phyloP scores from a whole-genome alignment of 2,329 filamentous ascomycete species.

The Chaetomiaceae sp. region DNA sequence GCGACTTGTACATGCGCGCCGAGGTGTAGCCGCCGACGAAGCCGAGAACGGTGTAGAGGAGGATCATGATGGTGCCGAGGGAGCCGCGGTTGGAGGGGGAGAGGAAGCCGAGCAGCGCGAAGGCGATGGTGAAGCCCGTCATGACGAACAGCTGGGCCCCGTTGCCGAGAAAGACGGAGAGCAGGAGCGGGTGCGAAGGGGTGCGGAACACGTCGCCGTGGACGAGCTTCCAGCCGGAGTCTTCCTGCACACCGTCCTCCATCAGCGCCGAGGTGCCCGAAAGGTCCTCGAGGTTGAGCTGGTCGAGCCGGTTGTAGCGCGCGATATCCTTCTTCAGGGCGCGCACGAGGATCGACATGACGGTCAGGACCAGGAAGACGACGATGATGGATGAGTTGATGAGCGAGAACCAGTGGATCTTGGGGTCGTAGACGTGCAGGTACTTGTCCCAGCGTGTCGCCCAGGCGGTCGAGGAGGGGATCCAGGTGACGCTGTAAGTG shows the following conservation, averaged over 20 bases:
- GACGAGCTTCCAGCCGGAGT: slow-evolving; percentile 97
- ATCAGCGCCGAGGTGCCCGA: slow-evolving; percentile 66
- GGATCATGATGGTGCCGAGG: slow-evolving; percentile 84
- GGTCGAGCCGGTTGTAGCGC: slow-evolving; percentile 90
- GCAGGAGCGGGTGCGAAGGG: slow-evolving; percentile 73
- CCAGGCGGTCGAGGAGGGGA: slow-evolving; percentile 78
- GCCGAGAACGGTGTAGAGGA: slow-evolving; percentile 89
- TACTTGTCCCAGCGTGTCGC: slow-evolving; percentile 99
- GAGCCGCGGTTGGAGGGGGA: slow-evolving; percentile 95
- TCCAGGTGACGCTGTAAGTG: slow-evolving; percentile 92
- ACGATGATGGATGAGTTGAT: slow-evolving; percentile 96
- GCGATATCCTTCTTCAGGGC: slow-evolving; percentile 93
- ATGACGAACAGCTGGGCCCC: slow-evolving; percentile 97
- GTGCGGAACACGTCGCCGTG: slow-evolving; percentile 96
- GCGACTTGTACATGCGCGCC: slow-evolving; percentile 87
- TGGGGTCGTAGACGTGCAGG: slow-evolving; percentile 91
- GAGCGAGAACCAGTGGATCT: slow-evolving; percentile 98
- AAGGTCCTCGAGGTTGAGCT: slow-evolving; percentile 85
- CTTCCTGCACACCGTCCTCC: slow-evolving; percentile 93
- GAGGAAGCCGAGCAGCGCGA: slow-evolving; percentile 89
- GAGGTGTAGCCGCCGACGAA: slow-evolving; percentile 90
- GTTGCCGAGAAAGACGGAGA: slow-evolving; percentile 86
- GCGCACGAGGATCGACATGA: slow-evolving; percentile 84
- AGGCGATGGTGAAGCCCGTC: slow-evolving; percentile 89
- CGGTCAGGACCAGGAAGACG: slow-evolving; percentile 83